These are phyloP conservation scores for Niveomyces coronatus DNA, from an alignment of 2,329 filamentous ascomycete species.

Conservation along the genomic window DNA sequence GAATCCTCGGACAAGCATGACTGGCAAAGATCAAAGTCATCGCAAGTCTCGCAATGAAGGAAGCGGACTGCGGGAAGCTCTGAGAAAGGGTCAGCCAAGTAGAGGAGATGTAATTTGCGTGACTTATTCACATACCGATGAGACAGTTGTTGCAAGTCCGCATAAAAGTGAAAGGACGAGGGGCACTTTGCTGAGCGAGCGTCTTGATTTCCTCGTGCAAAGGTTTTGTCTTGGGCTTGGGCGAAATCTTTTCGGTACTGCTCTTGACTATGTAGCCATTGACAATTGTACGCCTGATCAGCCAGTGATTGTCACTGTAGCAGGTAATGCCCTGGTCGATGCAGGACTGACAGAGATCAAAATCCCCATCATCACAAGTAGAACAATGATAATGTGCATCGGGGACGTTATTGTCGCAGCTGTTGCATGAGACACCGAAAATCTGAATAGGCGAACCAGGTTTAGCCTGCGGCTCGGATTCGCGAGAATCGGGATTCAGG, in stretches of 20 bases:
- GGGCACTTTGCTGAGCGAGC: too few relatives aligned
- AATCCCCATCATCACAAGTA: conserved; percentile 87
- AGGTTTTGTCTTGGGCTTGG: conserved; percentile 33
- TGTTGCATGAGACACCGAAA: conserved; percentile 91
- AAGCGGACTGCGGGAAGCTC: conserved; percentile 70
- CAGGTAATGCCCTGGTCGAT: conserved; percentile 69
- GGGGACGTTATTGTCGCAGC: conserved; percentile 68
- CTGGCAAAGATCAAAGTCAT: conserved; percentile 89
- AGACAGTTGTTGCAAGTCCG: conserved; percentile 63
- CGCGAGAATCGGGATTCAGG: background rate
- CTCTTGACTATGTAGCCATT: conserved; percentile 74
- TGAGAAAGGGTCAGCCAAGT: conserved; percentile 15
- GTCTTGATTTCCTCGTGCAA: conserved; percentile 5
- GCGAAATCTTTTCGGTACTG: conserved; percentile 68
- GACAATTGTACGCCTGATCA: conserved; percentile 81
- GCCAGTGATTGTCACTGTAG: conserved; percentile 72
- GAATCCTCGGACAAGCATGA: conserved; percentile 63
- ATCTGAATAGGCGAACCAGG: conserved; percentile 35
- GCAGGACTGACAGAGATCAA: conserved; percentile 79
- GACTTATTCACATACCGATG: conserved; percentile 21
- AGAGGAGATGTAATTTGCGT: background rate
- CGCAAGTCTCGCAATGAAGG: conserved; percentile 73
- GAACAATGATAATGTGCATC: conserved; percentile 90
- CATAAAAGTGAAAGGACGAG: too few relatives aligned
- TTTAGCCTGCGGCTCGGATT: background rate